phyloP scores from a whole-genome alignment of 139 green algal genomes.

The Auxenochlorella pyrenoidosa region DNA sequence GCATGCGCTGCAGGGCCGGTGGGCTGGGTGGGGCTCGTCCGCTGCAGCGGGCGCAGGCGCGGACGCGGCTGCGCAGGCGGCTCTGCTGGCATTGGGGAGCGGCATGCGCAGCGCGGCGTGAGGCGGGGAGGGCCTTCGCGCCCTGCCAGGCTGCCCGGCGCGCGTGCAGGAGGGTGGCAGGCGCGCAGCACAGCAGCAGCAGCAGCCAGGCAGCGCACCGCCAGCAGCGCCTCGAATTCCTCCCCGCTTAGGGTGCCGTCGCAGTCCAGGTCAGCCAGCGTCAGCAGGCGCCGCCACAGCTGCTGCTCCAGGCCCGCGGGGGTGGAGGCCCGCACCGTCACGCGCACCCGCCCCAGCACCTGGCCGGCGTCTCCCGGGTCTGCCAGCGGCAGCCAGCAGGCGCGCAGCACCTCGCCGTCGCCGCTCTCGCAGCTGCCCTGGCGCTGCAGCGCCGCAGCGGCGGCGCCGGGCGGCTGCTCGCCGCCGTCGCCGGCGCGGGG shows the following conservation, averaged over 20 bases:
- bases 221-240: constrained; percentile 49
- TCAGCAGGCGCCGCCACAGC: constrained; percentile 54
- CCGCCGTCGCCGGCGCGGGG: not conserved
- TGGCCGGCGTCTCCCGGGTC: constrained; percentile 30
- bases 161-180: too few relatives aligned
- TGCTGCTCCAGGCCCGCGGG: constrained; percentile 49
- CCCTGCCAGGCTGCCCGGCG: too few relatives aligned
- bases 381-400: constrained; percentile 35
- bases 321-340: constrained; percentile 31
- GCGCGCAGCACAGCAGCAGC: too few relatives aligned
- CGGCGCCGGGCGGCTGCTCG: not conserved
- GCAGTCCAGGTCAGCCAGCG: constrained; percentile 49
- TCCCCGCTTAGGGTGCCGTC: constrained; percentile 34
- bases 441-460: not conserved
- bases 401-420: constrained; percentile 16
- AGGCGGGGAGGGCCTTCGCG: too few relatives aligned
- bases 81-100: too few relatives aligned
- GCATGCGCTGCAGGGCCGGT: too few relatives aligned
- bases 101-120: too few relatives aligned
- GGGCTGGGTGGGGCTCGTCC: too few relatives aligned
- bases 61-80: too few relatives aligned
- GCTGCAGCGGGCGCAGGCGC: too few relatives aligned
- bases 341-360: constrained; percentile 22
- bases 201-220: constrained; percentile 18
- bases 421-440: not conserved